Base-by-base conservation (phyloP, 768 basidiomycete genomes). In the Leccinum fibrillosum region DNA sequence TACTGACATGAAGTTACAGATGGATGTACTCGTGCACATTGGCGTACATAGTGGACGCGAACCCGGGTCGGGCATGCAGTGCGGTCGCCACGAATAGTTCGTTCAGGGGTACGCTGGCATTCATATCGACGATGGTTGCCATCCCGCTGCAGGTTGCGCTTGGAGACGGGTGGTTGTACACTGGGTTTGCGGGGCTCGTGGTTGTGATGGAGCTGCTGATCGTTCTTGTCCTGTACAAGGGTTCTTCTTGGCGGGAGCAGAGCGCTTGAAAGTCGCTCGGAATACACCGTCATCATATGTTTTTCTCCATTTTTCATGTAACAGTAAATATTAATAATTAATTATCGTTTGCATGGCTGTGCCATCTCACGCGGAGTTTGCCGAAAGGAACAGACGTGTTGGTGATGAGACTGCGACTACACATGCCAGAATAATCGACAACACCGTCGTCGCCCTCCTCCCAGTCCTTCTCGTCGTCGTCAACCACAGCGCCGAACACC, bases 11-110 rank as follows among this genome's bases (percentile, higher is more conserved):
- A 21, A 44, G 26, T 55, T 57, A 2, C 58, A 84, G 82, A 64
- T 78, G 78, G 72, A 83, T 86, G 50, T 88, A 89, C 67, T 74
- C 84, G 15, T 84, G 84, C 52, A 87, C 89, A 0, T 73, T 95
- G 30, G 88, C 93, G 0, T 95, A 94, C 64, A 78, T 94, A 34
- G 91, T 94, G 15, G 93, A 97, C 64, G 84, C 91, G 5, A 97
- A 95, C 68, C 77, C 79, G 6, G 94, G 93, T 9, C 82, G 89
- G 28, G 90, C 90, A 2, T 84, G 88, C 4, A 83, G 83, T 3
- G 91, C 89, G 1, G 82, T 85, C 7, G 91, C 92, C 0, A 74
- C 80, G 28, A 95, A 95, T 70, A 89, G 88, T 56, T 81, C 81
- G 30, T 89, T 89, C 70, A 82, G 93, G 51, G 91, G 93, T 0